Conservation (phyloP, 2,329 filamentous ascomycete genomes). For the Fusarium buxicola region DNA sequence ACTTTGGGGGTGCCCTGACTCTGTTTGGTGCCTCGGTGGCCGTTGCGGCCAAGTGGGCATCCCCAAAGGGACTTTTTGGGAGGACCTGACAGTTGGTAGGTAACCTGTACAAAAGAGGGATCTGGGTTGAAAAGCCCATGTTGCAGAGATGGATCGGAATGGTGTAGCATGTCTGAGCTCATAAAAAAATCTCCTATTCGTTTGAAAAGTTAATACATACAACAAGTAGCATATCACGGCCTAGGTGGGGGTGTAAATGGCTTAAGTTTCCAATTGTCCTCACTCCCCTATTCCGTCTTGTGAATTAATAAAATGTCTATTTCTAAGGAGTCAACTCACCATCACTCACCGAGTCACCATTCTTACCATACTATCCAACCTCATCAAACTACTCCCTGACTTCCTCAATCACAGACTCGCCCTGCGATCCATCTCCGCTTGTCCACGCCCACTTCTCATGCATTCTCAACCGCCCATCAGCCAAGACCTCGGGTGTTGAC, state of each 20-base stretch:
- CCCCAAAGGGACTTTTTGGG: conserved; percentile 33
- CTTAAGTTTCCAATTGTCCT: too few relatives aligned
- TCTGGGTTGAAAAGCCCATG: not conserved
- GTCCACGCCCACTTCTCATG: conserved; percentile 47
- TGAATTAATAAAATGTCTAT: too few relatives aligned
- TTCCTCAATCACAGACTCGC: conserved; percentile 43
- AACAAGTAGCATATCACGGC: too few relatives aligned
- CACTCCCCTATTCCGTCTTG: too few relatives aligned
- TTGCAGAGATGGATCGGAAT: not conserved
- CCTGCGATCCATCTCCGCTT: conserved; percentile 37
- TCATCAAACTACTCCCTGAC: conserved; percentile 16
- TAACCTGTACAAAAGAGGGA: not conserved
- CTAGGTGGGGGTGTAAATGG: too few relatives aligned
- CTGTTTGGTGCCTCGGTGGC: conserved; percentile 33
- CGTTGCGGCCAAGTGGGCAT: conserved; percentile 28
- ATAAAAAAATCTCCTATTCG: not conserved
- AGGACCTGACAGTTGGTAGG: conserved; percentile 16
- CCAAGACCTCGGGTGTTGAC: conserved; percentile 35
- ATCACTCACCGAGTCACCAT: not conserved
- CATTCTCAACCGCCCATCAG: conserved; percentile 41
- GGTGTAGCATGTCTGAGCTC: not conserved
- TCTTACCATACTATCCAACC: too few relatives aligned
- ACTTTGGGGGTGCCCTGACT: conserved; percentile 41
- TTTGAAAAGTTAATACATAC: not conserved
- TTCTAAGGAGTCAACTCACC: not conserved